Base-by-base conservation (phyloP, 352 stramenopile species). In the Globisporangium cystogenes region DNA sequence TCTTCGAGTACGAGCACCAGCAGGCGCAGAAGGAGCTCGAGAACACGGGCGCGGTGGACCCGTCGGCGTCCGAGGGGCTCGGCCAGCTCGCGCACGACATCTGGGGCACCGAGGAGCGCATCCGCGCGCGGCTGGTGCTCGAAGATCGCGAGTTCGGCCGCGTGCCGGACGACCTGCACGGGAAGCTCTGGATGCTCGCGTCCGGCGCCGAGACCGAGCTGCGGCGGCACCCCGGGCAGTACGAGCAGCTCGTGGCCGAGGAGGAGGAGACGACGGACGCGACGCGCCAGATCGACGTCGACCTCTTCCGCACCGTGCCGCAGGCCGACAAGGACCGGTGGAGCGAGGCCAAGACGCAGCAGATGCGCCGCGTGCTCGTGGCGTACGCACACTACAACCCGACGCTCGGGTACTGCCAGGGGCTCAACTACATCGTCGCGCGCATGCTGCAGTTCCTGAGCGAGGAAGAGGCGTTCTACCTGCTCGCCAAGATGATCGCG, bases 401-500 rank as follows among this genome's bases (percentile, higher is more conserved):
- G 15, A 73, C 68, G 51, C 61, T 95, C 4, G 85, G 84, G 3
- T 96, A 96, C 62, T 95, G 85, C 52, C 86, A 96, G 52, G 86
- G 86, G 4, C 50, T 96, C 41, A 96, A 96, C 67, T 94, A 92
- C 57, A 90, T 96, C 50, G 85, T 86, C 20, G 75, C 81, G 18
- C 68, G 82, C 40, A 65, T 88, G 29, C 62, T 96, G 14, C 76
- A 78, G 45, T 82, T 75, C 55, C 42, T 91, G 23, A 63, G 60
- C 24, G 81, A 94, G 59, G 82, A 91, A 64, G 73, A 87, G 59
- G 65, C 76, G 11, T 96, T 95, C 48, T 95, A 83, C 59, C 67
- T 96, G 39, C 74, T 96, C 16, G 73, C 77, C 35, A 83, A 83
- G 52, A 83, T 96, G 64, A 68, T 93, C 26, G 63, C 65, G 29